Base-by-base conservation (phyloP, 306 rosid species). In the Adenanthera pavonina region DNA sequence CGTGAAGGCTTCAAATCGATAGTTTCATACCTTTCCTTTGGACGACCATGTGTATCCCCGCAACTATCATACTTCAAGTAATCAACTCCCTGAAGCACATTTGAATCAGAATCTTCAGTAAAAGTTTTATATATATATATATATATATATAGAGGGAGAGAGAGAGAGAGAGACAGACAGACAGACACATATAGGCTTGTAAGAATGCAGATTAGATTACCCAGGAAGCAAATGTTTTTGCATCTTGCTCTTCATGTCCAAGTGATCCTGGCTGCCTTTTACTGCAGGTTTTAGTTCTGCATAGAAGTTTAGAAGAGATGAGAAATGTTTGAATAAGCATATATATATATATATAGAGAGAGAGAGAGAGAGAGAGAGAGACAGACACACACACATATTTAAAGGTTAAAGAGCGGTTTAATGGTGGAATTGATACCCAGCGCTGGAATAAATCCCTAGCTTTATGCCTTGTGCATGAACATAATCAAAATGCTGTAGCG, bases 51-150 rank as follows among this genome's bases (percentile, higher is more conserved):
- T 20, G 66, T 49, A 77, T 85, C 78, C 33, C 83, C 51, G 82
- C 96, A 91, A 43, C 89, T 91, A 79, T 91, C 96, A 80, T 91
- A 91, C 81, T 91, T 91, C 86, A 89, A 84, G 81, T 88, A 91
- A 77, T 91, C 96, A 60, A 91, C 7, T 41, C 87, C 91, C 96
- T 91, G 33, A 68, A n/a, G 51, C 13, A 43, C n/a, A 44, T 69
- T 73, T 3, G 43, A 66, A 48, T 4, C 35, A 38, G 6, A 34
- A 77, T 13, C 7, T 40, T 61, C 69, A 8, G 69, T 73, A n/a
- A n/a, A n/a, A n/a, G n/a, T n/a, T n/a, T n/a, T n/a, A n/a, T n/a
- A n/a, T n/a, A n/a, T n/a, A n/a, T n/a, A n/a, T n/a, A n/a, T 49
- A 12, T 47, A 71, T 70, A 13, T 59, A 6, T 5, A 15, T n/a